Evolutionary conservation across 331 rosid genomes (phyloP).

Genomic region (Stylosanthes scabra): DNA sequence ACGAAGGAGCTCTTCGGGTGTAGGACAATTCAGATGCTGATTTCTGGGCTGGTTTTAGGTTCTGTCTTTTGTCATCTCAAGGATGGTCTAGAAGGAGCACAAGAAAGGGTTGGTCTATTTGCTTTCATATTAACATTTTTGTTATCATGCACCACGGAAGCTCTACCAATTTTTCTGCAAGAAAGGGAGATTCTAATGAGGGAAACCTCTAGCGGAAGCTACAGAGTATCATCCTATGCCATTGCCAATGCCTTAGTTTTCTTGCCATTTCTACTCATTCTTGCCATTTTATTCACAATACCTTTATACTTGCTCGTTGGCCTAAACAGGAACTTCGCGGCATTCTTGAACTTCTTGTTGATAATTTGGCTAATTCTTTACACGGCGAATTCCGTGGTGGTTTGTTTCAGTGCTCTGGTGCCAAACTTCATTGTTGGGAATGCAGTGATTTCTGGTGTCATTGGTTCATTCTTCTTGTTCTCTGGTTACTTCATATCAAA

Average conservation of each 20-base stretch:
- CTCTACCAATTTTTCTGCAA: slow-evolving; percentile 75
- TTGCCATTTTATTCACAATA: slow-evolving; percentile 65
- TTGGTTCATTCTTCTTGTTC: slow-evolving; percentile 81
- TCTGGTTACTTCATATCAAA: slow-evolving; percentile 84
- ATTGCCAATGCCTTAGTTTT: slow-evolving; percentile 77
- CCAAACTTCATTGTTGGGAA: slow-evolving; percentile 88
- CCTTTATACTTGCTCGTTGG: slow-evolving; percentile 82
- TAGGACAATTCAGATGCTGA: slow-evolving; percentile 74
- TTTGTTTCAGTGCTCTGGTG: slow-evolving; percentile 78
- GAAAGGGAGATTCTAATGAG: slow-evolving; percentile 81
- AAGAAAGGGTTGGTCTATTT: slow-evolving; percentile 77
- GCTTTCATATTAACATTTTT: slow-evolving; percentile 72
- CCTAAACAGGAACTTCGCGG: slow-evolving; percentile 60
- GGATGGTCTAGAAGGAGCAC: slow-evolving; percentile 63
- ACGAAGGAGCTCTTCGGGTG: slow-evolving; percentile 77
- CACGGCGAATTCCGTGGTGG: slow-evolving; percentile 81
- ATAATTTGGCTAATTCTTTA: slow-evolving; percentile 76
- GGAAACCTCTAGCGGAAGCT: slow-evolving; percentile 81
- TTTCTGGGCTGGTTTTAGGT: slow-evolving; percentile 69
- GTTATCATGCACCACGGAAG: slow-evolving; percentile 73
- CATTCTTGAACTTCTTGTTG: slow-evolving; percentile 66
- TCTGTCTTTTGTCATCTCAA: slow-evolving; percentile 74
- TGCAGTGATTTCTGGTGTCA: slow-evolving; percentile 71
- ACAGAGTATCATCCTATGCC: slow-evolving; percentile 77
- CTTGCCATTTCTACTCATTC: slow-evolving; percentile 77